Evolutionary conservation across 768 basidiomycete species (phyloP).

Genomic region (Boletus edulis): DNA sequence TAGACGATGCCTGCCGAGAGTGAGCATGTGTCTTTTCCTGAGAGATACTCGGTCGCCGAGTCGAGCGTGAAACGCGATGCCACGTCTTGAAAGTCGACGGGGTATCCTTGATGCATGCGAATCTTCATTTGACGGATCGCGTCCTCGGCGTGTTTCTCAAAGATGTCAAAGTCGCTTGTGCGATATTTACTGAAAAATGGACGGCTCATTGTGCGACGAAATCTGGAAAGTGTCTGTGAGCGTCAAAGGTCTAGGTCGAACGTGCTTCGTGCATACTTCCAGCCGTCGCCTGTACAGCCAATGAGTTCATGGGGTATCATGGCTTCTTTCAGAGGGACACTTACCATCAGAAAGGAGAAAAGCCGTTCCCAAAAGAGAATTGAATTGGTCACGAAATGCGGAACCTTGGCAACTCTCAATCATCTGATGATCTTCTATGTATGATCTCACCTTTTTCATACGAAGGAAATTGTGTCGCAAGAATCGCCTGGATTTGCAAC

Average conservation of each 20-base stretch:
- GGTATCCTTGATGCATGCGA: constrained; percentile 34
- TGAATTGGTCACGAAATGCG: constrained; percentile 22
- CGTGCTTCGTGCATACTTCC: constrained; percentile 32
- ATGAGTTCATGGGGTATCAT: not conserved
- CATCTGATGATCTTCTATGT: not conserved
- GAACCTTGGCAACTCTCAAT: constrained; percentile 17
- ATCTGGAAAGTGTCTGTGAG: constrained; percentile 23
- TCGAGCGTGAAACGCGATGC: constrained; percentile 51
- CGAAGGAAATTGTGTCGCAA: constrained; percentile 37
- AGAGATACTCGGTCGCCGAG: constrained; percentile 56
- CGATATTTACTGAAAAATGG: constrained; percentile 41
- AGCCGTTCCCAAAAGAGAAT: not conserved
- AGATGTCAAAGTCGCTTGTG: constrained; percentile 40
- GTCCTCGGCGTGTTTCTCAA: constrained; percentile 17
- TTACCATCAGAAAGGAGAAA: no score
- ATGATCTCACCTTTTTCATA: constrained; percentile 34
- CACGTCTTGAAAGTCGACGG: constrained; percentile 45
- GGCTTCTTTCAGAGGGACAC: no score
- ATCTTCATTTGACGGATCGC: constrained; percentile 32
- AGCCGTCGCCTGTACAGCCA: constrained; percentile 27
- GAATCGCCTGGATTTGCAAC: constrained; percentile 27
- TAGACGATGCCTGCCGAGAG: constrained; percentile 38
- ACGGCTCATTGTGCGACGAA: constrained; percentile 42
- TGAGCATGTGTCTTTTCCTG: constrained; percentile 40
- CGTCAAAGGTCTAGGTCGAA: no score